Evolutionary conservation across 495 filamentous ascomycete genomes (phyloP), one percentile per base, ranked within the genome.

Genomic region (Penicillium verhagenii): DNA sequence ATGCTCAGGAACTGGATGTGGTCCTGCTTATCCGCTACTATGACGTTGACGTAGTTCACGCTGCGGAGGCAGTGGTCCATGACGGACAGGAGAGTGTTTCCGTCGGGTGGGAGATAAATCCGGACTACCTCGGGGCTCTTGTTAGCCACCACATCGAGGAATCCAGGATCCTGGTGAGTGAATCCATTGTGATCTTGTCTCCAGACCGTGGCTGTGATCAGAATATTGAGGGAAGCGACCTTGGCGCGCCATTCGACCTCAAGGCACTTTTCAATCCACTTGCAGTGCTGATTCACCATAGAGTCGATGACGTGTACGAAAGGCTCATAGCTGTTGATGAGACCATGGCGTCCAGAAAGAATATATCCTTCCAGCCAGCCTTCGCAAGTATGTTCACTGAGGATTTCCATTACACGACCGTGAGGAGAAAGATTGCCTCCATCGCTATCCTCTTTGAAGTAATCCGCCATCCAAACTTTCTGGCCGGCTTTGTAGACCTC

Each of bases 281-380:
- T 90, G 74, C 85, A 88, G 70, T 89, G 87, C 69, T 89, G 86
- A 66, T 88, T 88, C 47, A 90, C 86, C 86, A 89, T 90, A 1
- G 81, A 86, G 63, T 90, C 87, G 59, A 90, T 88, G 60, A 90
- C 80, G 59, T 90, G 87, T 54, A 89, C 86, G 65, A 89, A 90
- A 0, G 87, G 86, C 64, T 90, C 86, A 72, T 90, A 90, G 70
- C 81, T 84, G 73, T 90, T 90, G 29, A 90, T 76, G 38, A 90
- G 67, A 18, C 87, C 86, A 60, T 90, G 86, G 4, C 86, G 77
- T 13, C 87, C 87, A 37, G 79, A 85, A 6, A 89, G 83, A 53
- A 87, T 69, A 60, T 89, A 90, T 11, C 86, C 87, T 70, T 90
- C 87, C 25, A 90, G 73, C 87, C 86, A 90, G 26, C 87, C 86